These are phyloP conservation scores for Xylaria castorea DNA, from an alignment of 495 filamentous ascomycete genomes.

Conservation along the genomic window DNA sequence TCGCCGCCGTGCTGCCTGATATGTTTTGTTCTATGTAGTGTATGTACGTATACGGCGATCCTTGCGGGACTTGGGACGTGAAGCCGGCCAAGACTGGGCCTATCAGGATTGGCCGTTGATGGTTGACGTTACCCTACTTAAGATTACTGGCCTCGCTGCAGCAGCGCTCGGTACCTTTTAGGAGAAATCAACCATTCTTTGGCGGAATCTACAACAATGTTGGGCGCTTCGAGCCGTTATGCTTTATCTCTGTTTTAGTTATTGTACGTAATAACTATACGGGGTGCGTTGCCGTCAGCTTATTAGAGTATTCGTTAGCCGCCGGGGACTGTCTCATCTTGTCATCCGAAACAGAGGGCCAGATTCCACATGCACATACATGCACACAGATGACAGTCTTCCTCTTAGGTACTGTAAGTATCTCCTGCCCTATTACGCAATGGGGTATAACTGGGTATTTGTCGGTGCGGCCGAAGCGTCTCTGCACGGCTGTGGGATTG, in stretches of 20 bases:
- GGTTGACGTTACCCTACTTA: not conserved
- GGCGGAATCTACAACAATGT: not conserved
- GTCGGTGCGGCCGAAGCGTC: conserved; percentile 13
- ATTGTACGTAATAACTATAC: conserved; percentile 11
- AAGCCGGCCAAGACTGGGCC: not conserved
- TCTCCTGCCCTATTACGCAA: conserved; percentile 2
- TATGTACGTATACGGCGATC: conserved; percentile 2
- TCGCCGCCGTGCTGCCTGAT: conserved; percentile 4
- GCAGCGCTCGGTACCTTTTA: conserved; percentile 4
- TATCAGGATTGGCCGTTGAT: not conserved
- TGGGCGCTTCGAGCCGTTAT: not conserved
- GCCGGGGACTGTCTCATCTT: conserved; percentile 36
- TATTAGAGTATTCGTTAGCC: conserved; percentile 33
- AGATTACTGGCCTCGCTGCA: not conserved
- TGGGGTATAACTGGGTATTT: not conserved
- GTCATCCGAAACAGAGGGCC: conserved; percentile 37
- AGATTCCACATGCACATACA: conserved; percentile 6
- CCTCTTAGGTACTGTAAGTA: no score
- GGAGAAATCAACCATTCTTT: not conserved
- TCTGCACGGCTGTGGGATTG: not conserved
- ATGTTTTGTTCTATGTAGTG: not conserved
- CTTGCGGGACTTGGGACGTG: conserved; percentile 11
- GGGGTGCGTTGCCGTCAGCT: conserved; percentile 16
- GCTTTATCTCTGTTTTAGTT: not conserved
- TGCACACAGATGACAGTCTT: not conserved